Conservation (phyloP, 495 filamentous ascomycete genomes). For the Penicillium mononematosum region DNA sequence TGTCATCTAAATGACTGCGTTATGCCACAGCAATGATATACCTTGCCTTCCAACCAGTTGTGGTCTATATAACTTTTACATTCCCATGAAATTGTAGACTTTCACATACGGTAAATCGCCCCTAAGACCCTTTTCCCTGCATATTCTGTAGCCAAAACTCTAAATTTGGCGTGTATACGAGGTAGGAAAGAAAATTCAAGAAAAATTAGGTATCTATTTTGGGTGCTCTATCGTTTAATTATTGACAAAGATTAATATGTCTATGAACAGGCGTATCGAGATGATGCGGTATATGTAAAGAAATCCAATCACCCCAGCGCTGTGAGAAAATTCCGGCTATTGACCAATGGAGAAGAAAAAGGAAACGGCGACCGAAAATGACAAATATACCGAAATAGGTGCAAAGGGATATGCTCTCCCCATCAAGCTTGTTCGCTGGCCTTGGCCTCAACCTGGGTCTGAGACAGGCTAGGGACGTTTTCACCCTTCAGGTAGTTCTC, state of each 20-base stretch:
- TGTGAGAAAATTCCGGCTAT: not conserved
- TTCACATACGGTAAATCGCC: not conserved
- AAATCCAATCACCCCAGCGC: not conserved
- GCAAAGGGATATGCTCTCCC: not conserved
- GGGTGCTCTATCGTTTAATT: constrained; percentile 9
- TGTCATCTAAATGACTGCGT: not conserved
- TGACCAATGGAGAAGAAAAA: not conserved
- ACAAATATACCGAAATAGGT: not conserved
- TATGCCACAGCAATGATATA: not conserved
- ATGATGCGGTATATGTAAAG: not conserved
- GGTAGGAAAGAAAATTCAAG: not conserved
- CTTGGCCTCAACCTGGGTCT: constrained; percentile 11
- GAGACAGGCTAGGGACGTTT: constrained; percentile 41
- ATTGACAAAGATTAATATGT: constrained; percentile 8
- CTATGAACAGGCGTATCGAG: constrained; percentile 6
- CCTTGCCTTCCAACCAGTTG: not conserved
- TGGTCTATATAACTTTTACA: not conserved
- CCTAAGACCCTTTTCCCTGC: not conserved
- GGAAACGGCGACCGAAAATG: not conserved
- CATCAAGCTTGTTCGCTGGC: constrained; percentile 1
- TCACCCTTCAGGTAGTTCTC: constrained; percentile 78
- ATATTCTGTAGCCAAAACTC: not conserved
- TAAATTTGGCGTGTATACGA: not conserved
- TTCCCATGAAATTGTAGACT: not conserved
- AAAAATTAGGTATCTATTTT: not conserved